These are phyloP conservation scores for Elongisporangium senticosum DNA, from an alignment of 352 stramenopile genomes.

Conservation along the genomic window DNA sequence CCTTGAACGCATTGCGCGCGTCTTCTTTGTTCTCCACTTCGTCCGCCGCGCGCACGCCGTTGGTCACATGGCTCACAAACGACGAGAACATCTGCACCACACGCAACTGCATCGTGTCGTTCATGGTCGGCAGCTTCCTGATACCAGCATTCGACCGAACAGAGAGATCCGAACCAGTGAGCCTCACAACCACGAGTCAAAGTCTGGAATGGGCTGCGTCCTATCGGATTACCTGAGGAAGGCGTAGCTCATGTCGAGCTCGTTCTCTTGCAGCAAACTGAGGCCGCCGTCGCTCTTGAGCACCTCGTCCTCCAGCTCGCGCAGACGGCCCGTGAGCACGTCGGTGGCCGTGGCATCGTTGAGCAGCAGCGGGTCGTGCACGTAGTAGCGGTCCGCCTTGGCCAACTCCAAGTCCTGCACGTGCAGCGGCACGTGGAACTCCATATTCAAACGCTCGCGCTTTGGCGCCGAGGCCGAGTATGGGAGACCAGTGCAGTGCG, in stretches of 20 bases:
- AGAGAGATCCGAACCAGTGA: neutral
- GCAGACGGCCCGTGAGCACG: constrained; percentile 36
- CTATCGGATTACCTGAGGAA: constrained; percentile 48
- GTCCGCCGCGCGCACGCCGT: constrained; percentile 33
- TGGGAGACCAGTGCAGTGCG: too few species aligned
- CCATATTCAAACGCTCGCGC: constrained; percentile 19
- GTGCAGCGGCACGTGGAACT: constrained; percentile 80
- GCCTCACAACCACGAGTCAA: neutral
- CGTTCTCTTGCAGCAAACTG: constrained; percentile 51
- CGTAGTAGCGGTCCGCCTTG: constrained; percentile 61
- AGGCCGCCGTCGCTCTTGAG: constrained; percentile 46
- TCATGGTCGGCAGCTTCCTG: constrained; percentile 44
- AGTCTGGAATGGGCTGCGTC: neutral
- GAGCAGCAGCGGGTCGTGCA: constrained; percentile 40
- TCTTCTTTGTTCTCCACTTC: constrained; percentile 33
- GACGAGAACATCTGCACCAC: constrained; percentile 55
- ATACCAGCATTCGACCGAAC: neutral
- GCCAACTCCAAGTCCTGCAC: constrained; percentile 67
- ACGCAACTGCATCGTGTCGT: constrained; percentile 51
- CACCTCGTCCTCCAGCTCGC: constrained; percentile 48
- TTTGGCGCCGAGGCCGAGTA: too few species aligned
- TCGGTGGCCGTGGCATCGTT: constrained; percentile 46
- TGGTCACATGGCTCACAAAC: constrained; percentile 56
- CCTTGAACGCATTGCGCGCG: constrained; percentile 58
- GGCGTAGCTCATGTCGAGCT: constrained; percentile 68